phyloP scores from a whole-genome alignment of 805 yeast species.

The Candida ficus region DNA sequence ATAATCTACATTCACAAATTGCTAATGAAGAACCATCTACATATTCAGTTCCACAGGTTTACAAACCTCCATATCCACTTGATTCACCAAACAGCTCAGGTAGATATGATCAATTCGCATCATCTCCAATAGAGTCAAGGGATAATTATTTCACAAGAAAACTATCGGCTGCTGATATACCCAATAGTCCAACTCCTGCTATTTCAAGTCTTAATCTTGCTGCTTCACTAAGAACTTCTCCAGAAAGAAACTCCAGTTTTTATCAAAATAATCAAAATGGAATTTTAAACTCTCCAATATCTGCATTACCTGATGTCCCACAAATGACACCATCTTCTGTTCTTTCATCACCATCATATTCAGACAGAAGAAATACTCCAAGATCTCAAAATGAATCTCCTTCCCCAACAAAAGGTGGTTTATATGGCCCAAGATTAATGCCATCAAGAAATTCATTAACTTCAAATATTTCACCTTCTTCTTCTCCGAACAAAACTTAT shows the following conservation, averaged over 20 bases:
- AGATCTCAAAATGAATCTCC: conserved; percentile 12
- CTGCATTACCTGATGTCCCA: conserved; percentile 22
- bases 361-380: not conserved
- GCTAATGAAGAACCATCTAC: not conserved
- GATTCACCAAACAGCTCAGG: conserved; percentile 2
- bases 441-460: conserved; percentile 9
- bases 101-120: conserved; percentile 8
- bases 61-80: conserved; percentile 4
- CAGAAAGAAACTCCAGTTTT: conserved; percentile 5
- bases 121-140: conserved; percentile 8
- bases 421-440: conserved; percentile 22
- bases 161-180: not conserved
- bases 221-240: conserved; percentile 5
- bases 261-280: not conserved
- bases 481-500: conserved; percentile 23
- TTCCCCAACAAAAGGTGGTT: conserved; percentile 13
- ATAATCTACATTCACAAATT: not conserved
- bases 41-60: not conserved
- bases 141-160: conserved; percentile 1
- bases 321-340: conserved; percentile 11
- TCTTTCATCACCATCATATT: not conserved
- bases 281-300: conserved; percentile 10
- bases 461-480: conserved; percentile 13
- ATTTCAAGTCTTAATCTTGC: conserved; percentile 2
- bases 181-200: not conserved